Evolutionary conservation across 2,329 filamentous ascomycete species (phyloP).

Genomic region (Aspergillus pseudonomiae): DNA sequence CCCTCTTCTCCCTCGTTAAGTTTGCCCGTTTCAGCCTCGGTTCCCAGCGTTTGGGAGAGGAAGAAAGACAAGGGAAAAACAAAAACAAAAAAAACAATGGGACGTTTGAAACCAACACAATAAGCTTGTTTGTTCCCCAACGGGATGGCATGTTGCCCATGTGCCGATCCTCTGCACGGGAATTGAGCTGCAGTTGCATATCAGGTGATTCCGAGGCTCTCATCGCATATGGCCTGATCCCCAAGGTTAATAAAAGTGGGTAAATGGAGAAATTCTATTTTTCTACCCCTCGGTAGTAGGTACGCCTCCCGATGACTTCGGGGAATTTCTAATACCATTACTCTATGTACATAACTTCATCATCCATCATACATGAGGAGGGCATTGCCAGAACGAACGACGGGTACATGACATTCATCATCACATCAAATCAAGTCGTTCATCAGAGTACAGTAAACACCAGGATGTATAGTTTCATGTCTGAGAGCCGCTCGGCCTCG

Average conservation of each 20-base stretch:
- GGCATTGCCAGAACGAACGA: background rate
- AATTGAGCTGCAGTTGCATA: constrained; percentile 5
- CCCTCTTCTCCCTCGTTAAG: background rate
- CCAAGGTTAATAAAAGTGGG: constrained; percentile 5
- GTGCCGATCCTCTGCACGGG: constrained; percentile 7
- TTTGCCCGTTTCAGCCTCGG: background rate
- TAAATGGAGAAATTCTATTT: background rate
- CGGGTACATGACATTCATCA: background rate
- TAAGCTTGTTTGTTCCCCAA: background rate
- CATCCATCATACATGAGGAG: constrained; percentile 2
- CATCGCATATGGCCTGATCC: background rate
- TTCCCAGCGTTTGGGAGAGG: background rate
- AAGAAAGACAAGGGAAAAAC: background rate
- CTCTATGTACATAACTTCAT: constrained; percentile 15
- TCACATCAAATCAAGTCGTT: background rate
- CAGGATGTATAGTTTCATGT: constrained; percentile 11
- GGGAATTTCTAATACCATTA: background rate
- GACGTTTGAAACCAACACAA: background rate
- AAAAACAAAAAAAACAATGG: background rate
- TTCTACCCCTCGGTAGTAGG: background rate
- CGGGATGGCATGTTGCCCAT: background rate
- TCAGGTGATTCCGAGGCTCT: constrained; percentile 3
- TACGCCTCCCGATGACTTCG: background rate
- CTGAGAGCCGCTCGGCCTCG: constrained; percentile 12
- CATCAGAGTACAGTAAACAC: background rate